Base-by-base conservation (phyloP, 352 stramenopile species). In the Pythium periplocum region DNA sequence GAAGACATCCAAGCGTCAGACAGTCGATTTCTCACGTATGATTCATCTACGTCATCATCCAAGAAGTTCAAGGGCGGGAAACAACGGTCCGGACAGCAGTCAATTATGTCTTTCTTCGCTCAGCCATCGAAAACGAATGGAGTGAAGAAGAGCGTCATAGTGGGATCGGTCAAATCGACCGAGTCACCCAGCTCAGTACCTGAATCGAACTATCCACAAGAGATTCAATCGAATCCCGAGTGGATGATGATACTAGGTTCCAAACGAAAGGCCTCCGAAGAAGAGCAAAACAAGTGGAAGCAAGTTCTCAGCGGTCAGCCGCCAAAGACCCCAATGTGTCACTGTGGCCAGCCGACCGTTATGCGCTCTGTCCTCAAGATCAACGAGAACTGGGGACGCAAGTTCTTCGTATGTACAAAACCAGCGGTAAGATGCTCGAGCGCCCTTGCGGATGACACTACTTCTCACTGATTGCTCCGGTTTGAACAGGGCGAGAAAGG, bases 331-430 rank as follows among this genome's bases (percentile, higher is more conserved):
- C 83, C 83, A 6, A 55, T 84, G 6, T 94, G 83, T 43, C 50
- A 85, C 48, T 90, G 81, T 47, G 63, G 73, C 5, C 68, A 86
- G 40, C 74, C 83, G 6, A 88, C 70, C 9, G 70, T 94, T n/a
- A 58, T 87, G 52, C 81, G 83, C 50, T 78, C 75, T 11, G 83
- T 94, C 9, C 30, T 91, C 46, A 94, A 94, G 60, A 63, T 55
- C 38, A 88, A 86, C 59, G 79, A 90, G 5, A 94, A 94, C 50
- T 88, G 71, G 64, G 81, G 83, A 3, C 81, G 81, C 47, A 92
- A 92, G 48, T 93, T 95, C 62, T 95, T 85, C 52, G 76, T 93
- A 11, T 95, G 85, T 59, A 87, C 76, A 10, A 92, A 90, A 59
- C 84, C 84, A 44, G 78, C 66, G 64, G 83, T 89, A 60, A 53